Conservation (phyloP, 192 early-diverging fungal genomes). For the Gonapodya sp. region DNA sequence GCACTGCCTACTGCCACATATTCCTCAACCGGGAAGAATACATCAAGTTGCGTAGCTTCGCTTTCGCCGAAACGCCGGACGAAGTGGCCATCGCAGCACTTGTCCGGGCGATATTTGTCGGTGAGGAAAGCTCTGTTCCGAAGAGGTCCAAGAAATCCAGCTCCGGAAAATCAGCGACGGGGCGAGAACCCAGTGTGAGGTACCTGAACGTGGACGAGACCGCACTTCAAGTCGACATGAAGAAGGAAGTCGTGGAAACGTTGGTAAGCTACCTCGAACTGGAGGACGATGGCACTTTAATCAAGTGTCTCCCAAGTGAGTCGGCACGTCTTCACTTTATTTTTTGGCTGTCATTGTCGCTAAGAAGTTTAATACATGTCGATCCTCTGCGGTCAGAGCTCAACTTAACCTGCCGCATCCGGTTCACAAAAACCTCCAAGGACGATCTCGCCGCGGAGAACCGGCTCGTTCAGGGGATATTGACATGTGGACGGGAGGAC, state of each 20-base stretch:
- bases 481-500: not conserved
- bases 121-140: not conserved
- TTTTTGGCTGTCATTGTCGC: too few relatives aligned
- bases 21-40: constrained; percentile 41
- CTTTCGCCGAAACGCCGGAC: constrained; percentile 30
- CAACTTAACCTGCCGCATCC: not conserved
- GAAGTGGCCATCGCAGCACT: not conserved
- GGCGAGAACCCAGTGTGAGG: not conserved
- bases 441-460: not conserved
- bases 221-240: not conserved
- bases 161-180: not conserved
- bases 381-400: not conserved
- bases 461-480: not conserved
- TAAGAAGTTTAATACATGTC: not conserved
- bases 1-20: constrained; percentile 30
- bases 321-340: not conserved
- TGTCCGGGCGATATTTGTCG: not conserved
- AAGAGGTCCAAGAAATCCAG: not conserved
- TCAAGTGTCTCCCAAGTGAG: not conserved
- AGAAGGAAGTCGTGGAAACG: constrained; percentile 5
- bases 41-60: constrained; percentile 29
- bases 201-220: not conserved
- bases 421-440: not conserved
- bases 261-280: not conserved
- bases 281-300: not conserved